Percentiles rank a stretch among this genome's conserved stretches.
Evolutionary conservation across 768 basidiomycete genomes (phyloP).

Genomic region (Phanerochaete carnosa): DNA sequence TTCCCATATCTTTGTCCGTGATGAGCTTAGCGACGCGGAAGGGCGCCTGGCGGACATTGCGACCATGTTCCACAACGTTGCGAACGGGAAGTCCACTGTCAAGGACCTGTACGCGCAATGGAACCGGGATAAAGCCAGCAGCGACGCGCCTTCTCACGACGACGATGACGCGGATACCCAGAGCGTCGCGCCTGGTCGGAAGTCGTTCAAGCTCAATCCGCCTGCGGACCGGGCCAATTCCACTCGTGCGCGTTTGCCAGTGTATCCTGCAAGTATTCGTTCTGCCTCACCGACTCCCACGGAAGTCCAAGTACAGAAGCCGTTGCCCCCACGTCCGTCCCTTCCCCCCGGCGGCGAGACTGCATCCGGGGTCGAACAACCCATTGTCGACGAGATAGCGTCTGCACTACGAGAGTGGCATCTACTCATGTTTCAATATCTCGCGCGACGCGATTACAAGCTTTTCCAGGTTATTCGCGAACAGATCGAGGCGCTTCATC

Average conservation of each 20-base stretch:
- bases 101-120: slow-evolving; percentile 16
- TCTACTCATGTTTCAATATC: slow-evolving; percentile 85
- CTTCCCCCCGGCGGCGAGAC: slow-evolving; percentile 96
- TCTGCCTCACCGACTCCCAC: slow-evolving; percentile 59
- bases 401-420: slow-evolving; percentile 97
- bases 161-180: slow-evolving; percentile 41
- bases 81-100: slow-evolving; percentile 28
- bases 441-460: slow-evolving; percentile 84
- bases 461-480: slow-evolving; percentile 83
- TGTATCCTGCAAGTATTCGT: slow-evolving; percentile 73
- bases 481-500: slow-evolving; percentile 88
- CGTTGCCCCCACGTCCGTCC: slow-evolving; percentile 86
- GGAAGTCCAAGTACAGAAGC: slow-evolving; percentile 64
- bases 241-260: slow-evolving; percentile 66
- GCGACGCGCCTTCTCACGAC: slow-evolving; percentile 63
- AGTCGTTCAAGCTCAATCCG: slow-evolving; percentile 63
- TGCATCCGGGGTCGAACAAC: slow-evolving; percentile 73
- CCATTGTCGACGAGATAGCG: slow-evolving; percentile 96
- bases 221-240: slow-evolving; percentile 75
- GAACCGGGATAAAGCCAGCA: slow-evolving; percentile 17
- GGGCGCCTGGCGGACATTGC: slow-evolving; percentile 79
- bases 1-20: slow-evolving; percentile 82
- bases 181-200: slow-evolving; percentile 37
- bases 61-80: slow-evolving; percentile 47
- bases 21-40: slow-evolving; percentile 84